Conservation (phyloP, 2,329 filamentous ascomycete species). For the Fusarium pseudograminearum region DNA sequence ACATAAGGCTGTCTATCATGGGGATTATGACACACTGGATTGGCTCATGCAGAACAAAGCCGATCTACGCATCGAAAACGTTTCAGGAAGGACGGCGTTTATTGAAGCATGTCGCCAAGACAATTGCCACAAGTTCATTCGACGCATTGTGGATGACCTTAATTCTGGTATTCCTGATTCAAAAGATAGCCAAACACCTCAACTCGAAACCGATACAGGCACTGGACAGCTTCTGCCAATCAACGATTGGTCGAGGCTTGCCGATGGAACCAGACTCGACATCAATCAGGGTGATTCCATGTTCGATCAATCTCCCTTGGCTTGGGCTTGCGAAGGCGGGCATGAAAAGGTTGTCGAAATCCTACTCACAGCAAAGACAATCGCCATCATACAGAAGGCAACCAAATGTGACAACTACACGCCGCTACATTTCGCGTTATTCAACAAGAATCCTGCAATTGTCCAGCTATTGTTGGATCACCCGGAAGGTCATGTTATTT, state of each 20-base stretch:
- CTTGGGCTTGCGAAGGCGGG: not conserved
- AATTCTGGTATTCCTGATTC: not conserved
- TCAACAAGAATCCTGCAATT: not conserved
- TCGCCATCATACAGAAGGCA: not conserved
- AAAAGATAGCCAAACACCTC: not conserved
- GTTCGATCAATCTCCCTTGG: not conserved
- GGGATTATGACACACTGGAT: not conserved
- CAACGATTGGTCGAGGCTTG: rapidly evolving
- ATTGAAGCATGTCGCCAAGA: not conserved
- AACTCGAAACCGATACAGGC: not conserved
- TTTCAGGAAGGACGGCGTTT: not conserved
- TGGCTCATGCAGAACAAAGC: not conserved
- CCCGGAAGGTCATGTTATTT: not conserved
- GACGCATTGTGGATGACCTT: not conserved
- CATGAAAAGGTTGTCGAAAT: not conserved
- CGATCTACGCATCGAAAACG: not conserved
- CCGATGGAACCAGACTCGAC: rapidly evolving
- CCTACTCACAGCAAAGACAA: not conserved
- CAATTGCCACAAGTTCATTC: not conserved
- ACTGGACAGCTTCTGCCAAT: rapidly evolving
- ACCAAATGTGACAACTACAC: not conserved
- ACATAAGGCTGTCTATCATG: not conserved
- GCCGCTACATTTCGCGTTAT: not conserved
- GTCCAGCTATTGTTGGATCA: not conserved
- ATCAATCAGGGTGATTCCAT: not conserved